Evolutionary conservation across 2,329 filamentous ascomycete species (phyloP), one percentile per base, ranked within the genome.

Genomic region (Stemphylium vesicarium): DNA sequence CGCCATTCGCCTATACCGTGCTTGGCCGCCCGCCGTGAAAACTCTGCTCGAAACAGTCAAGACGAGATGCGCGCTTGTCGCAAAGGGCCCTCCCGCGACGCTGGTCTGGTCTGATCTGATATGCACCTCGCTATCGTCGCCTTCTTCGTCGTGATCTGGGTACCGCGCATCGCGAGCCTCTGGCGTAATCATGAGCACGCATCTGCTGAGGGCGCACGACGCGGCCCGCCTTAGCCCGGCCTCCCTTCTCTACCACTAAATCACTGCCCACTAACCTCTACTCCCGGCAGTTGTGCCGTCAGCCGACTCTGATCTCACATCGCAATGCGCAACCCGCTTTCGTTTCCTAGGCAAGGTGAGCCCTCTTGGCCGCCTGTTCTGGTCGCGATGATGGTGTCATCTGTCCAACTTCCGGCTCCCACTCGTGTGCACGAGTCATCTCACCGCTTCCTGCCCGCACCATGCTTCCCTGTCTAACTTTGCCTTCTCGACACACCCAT

Each of bases 361-460:
- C 62, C 64, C 59, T 66, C 62, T 61, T 59, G 57, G 53, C 53
- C 46, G 52, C 37, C 49, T 37, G 32, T 43, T 55, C 31, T 46
- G 46, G 41, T 48, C 59, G 49, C 55, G 36, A 68, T 70, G 61
- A 58, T 64, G 49, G 45, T 72, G 70, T 75, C 69, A 73, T 75
- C 61, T 64, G 68, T 71, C 67, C 68, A 70, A 60, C 64, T 66
- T 64, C 55, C 58, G 57, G 43, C 60, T 59, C 53, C 56, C 59
- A 57, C 56, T 46, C 56, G 59, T 56, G 63, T 52, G 56, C 70
- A 62, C 71, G 71, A 75, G 71, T 75, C 71, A 73, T 69, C 57
- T 73, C 70, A 74, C 71, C 71, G 71, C 71, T 64, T 53, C 51
- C 47, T 61, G 54, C 44, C 44, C 61, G 45, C 56, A 60, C 39